Conservation (phyloP, 768 basidiomycete genomes). For the Trametes coccinea region DNA sequence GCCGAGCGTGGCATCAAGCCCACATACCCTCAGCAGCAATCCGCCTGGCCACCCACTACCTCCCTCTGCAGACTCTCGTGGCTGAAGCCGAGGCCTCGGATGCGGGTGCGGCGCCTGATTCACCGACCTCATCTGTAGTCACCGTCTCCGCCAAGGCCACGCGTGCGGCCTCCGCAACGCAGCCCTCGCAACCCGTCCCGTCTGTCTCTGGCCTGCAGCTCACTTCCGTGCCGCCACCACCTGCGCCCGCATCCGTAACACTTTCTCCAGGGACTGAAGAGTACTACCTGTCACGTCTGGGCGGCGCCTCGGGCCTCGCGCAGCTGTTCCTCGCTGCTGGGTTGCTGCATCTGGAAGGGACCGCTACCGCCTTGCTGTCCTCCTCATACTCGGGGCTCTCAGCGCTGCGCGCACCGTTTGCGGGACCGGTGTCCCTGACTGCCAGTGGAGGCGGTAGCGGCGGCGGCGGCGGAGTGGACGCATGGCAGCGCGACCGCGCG, state of each 20-base stretch:
- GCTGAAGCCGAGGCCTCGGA: slow-evolving; percentile 18
- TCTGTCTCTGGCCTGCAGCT: background rate
- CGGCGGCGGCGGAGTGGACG: slow-evolving; percentile 53
- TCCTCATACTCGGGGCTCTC: slow-evolving; percentile 77
- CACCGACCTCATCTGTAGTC: slow-evolving; percentile 10
- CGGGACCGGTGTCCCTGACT: slow-evolving; percentile 32
- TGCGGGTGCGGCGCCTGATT: slow-evolving; percentile 3
- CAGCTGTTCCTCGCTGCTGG: slow-evolving; percentile 80
- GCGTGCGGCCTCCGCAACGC: background rate
- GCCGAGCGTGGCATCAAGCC: slow-evolving; percentile 81
- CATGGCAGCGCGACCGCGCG: slow-evolving; percentile 75
- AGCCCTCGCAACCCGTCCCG: slow-evolving; percentile 15
- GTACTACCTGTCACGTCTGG: slow-evolving; percentile 68
- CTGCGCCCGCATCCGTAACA: slow-evolving; percentile 37
- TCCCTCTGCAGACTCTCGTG: slow-evolving; percentile 52
- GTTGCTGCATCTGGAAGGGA: slow-evolving; percentile 78
- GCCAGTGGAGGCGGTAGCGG: slow-evolving; percentile 35
- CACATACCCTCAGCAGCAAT: slow-evolving; percentile 76
- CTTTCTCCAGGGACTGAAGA: slow-evolving; percentile 48
- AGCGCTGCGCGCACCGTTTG: slow-evolving; percentile 66
- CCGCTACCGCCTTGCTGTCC: slow-evolving; percentile 68
- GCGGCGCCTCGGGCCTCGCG: slow-evolving; percentile 65
- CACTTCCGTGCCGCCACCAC: slow-evolving; percentile 37
- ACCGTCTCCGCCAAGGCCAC: slow-evolving; percentile 6
- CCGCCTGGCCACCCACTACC: slow-evolving; percentile 72